phyloP scores from a whole-genome alignment of 345 rosid genomes.

The Salix koriyanagi region DNA sequence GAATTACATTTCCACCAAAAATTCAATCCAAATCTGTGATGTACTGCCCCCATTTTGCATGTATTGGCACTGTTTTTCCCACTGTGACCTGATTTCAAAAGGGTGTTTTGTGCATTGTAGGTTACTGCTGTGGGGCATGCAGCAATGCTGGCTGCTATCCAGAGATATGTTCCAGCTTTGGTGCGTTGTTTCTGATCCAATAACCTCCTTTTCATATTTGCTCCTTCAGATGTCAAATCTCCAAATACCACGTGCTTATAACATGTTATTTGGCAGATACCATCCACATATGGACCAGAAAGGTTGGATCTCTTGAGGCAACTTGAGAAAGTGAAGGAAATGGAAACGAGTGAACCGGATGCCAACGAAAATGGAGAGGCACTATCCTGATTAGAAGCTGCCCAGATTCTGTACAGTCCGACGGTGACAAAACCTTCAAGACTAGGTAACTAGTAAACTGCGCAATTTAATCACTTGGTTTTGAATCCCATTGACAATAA shows the following conservation, averaged over 20 bases:
- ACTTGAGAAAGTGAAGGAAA: slow-evolving; percentile 81
- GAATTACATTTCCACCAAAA: neutral
- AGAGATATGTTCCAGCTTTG: slow-evolving; percentile 82
- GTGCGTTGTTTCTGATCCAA: slow-evolving; percentile 32
- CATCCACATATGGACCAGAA: slow-evolving; percentile 89
- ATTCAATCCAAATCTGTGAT: neutral
- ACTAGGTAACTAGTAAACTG: neutral
- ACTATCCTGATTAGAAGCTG: slow-evolving; percentile 34
- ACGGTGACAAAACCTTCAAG: neutral
- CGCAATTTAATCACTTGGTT: slow-evolving; percentile 15
- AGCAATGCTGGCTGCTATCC: slow-evolving; percentile 93
- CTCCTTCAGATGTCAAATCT: neutral
- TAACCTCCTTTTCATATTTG: neutral
- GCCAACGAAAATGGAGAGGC: slow-evolving; percentile 46
- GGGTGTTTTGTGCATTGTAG: slow-evolving; percentile 31
- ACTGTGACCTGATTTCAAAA: neutral
- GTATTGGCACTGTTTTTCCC: neutral
- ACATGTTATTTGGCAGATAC: slow-evolving; percentile 55
- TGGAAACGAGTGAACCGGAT: slow-evolving; percentile 49
- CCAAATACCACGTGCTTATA: slow-evolving; percentile 7
- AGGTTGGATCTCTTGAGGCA: slow-evolving; percentile 85
- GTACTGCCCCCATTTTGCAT: neutral
- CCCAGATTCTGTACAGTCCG: slow-evolving; percentile 18
- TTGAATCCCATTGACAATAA: slow-evolving; percentile 49
- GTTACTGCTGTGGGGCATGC: slow-evolving; percentile 98